Conservation (phyloP, 441 rosid species). For the Eutrema salsugineum region DNA sequence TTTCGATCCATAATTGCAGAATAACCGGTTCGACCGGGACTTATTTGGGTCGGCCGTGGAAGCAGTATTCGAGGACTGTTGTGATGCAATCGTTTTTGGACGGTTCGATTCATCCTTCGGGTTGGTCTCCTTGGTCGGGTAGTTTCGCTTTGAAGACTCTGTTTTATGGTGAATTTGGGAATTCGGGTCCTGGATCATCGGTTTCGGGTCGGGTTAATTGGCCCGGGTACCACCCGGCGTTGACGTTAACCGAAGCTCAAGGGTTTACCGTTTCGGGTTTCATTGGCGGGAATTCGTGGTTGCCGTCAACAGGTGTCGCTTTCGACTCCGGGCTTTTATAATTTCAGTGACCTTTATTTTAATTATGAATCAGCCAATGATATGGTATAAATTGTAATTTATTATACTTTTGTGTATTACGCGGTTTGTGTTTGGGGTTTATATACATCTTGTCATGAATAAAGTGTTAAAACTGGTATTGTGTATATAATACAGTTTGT, state of each 20-base stretch:
- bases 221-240: conserved; percentile 29
- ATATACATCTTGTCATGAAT: neutral
- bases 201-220: conserved; percentile 36
- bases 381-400: neutral
- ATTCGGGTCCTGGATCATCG: conserved; percentile 41
- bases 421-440: neutral
- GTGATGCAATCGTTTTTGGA: conserved; percentile 39
- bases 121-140: conserved; percentile 43
- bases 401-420: neutral
- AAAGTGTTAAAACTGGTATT: neutral
- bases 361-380: neutral
- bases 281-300: conserved; percentile 32
- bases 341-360: neutral
- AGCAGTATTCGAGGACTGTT: conserved; percentile 35
- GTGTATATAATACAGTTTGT: neutral
- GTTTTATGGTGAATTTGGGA: conserved; percentile 34
- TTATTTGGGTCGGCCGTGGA: conserved; percentile 43
- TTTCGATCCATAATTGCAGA: conserved; percentile 36
- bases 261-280: conserved; percentile 33
- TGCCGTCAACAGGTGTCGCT: conserved; percentile 36
- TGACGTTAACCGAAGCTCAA: conserved; percentile 31
- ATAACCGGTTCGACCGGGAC: conserved; percentile 28
- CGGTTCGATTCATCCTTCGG: conserved; percentile 30
- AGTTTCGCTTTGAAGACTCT: conserved; percentile 20
- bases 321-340: conserved; percentile 31